Conservation (phyloP, 2,329 filamentous ascomycete genomes). For the Paecilomyces sp. region DNA sequence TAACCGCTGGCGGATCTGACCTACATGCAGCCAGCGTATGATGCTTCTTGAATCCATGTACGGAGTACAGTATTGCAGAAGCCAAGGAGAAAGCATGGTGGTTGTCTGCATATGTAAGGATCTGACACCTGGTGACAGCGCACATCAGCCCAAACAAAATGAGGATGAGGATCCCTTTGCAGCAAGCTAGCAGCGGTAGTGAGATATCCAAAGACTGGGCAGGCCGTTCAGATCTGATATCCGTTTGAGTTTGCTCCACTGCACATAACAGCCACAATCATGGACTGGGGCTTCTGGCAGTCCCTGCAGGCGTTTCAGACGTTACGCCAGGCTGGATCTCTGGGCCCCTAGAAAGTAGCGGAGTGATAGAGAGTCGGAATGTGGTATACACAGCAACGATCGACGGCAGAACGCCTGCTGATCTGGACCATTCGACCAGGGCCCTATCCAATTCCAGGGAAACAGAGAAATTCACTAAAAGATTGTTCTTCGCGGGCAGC, state of each 20-base stretch:
- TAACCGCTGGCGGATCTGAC: background rate
- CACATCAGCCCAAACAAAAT: background rate
- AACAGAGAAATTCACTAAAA: background rate
- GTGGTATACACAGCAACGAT: background rate
- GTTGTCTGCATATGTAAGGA: background rate
- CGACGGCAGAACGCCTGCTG: background rate
- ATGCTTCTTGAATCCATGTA: background rate
- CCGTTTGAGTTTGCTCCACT: background rate
- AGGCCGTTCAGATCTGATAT: background rate
- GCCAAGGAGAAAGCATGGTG: background rate
- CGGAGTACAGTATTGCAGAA: background rate
- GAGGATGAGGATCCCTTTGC: background rate
- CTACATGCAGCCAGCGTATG: background rate
- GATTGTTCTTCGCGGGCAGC: background rate
- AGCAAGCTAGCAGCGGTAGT: background rate
- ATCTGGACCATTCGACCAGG: background rate
- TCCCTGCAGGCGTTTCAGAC: conserved; percentile 1
- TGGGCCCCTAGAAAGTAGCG: background rate
- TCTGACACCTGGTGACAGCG: background rate
- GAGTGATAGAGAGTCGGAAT: background rate
- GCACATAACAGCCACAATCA: background rate
- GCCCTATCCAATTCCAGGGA: background rate
- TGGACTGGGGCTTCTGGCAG: conserved; percentile 1
- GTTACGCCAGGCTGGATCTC: background rate
- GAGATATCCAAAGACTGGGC: background rate